Evolutionary conservation across 2,329 filamentous ascomycete species (phyloP).

Genomic region (Trichoderma simmonsii): DNA sequence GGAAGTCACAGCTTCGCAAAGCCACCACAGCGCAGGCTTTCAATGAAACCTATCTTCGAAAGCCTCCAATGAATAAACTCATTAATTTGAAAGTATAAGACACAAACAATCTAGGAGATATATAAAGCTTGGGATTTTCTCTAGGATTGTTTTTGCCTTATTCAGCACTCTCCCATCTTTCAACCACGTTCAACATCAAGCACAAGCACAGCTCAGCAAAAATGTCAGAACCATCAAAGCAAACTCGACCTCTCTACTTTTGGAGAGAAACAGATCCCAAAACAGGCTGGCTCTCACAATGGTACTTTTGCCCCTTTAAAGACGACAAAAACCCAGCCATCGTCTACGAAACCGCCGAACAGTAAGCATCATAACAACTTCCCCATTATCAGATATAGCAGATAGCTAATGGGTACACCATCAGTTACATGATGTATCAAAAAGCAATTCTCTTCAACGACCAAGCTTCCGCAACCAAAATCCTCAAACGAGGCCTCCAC

Average conservation of each 20-base stretch:
- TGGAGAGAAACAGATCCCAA: slow-evolving; percentile 45
- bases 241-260: slow-evolving; percentile 39
- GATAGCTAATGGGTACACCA: background rate
- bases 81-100: background rate
- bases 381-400: background rate
- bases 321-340: slow-evolving; percentile 35
- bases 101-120: background rate
- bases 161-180: background rate
- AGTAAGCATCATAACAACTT: slow-evolving; percentile 33
- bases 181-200: background rate
- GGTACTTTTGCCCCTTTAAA: slow-evolving; percentile 52
- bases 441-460: slow-evolving; percentile 52
- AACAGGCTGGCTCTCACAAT: slow-evolving; percentile 61
- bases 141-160: background rate
- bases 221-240: background rate
- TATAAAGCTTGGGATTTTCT: background rate
- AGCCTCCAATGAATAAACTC: background rate
- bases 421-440: slow-evolving; percentile 54
- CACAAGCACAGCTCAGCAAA: background rate
- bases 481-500: slow-evolving; percentile 43
- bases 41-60: background rate
- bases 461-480: slow-evolving; percentile 39
- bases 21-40: background rate
- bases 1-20: background rate
- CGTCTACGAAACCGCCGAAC: slow-evolving; percentile 50